Base-by-base conservation (phyloP, 192 early-diverging fungal genomes). In the Chytriomyces sp. region DNA sequence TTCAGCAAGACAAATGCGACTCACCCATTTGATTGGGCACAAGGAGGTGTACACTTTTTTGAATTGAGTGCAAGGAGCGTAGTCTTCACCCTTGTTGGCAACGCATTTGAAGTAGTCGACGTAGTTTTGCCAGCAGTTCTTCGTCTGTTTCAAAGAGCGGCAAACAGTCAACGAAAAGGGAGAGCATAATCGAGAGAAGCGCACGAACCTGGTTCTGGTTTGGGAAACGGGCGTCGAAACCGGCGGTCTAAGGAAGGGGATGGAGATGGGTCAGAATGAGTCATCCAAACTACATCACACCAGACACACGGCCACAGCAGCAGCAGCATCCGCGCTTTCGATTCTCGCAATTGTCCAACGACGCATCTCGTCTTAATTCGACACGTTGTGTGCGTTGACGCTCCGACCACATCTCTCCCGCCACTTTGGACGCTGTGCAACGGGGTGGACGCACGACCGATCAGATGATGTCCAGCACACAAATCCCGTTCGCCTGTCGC, bases 41-140 rank as follows among this genome's bases (percentile, higher is more conserved):
- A 99, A 87, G 61, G 90, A 86, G 75, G 85, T 86, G 89, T 91
- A 99, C 48, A 93, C 89, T 77, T 81, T 87, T 81, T 86, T 88
- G 87, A 99, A 99, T 81, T 94, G 92, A 80, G 92, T 88, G 92
- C 98, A 99, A 44, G 94, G 94, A 50, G 91, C 86, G 80, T 89
- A 98, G 76, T 97, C 96, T 85, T 98, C 96, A 81, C 98, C 98
- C 91, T 95, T 96, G 77, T 92, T 93, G 62, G 89, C 87, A 47
- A 96, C 89, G 82, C 98, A 99, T 86, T 86, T 87, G 83, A 80
- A 85, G 83, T 89, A 97, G 86, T 99, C 97, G 69, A 91, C 91
- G 86, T 97, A 99, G 91, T 96, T 95, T 90, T 99, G 97, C 95
- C 96, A 97, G 92, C 97, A 99, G 92, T 94, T 92, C 91, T 95